Base-by-base conservation (phyloP, 805 yeast species). In the Lipomyces anomalus region DNA sequence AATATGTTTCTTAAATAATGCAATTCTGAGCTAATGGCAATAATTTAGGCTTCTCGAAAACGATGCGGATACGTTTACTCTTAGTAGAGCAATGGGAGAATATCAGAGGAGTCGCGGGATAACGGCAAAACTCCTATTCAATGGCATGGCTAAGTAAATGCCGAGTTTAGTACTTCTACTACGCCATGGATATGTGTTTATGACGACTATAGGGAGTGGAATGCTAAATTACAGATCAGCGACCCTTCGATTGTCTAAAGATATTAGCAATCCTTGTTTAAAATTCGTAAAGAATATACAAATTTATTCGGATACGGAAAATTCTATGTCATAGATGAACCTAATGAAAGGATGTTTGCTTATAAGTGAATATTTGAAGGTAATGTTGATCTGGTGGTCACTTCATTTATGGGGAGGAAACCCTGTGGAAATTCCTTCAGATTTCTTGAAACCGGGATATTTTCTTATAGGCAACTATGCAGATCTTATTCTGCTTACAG, bases 41-140 rank as follows among this genome's bases (percentile, higher is more conserved):
- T n/a, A n/a, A n/a, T n/a, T n/a, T n/a, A n/a, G n/a, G n/a, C n/a
- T n/a, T n/a, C n/a, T n/a, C n/a, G n/a, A n/a, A n/a, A n/a, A n/a
- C n/a, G n/a, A n/a, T n/a, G n/a, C n/a, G n/a, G n/a, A n/a, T n/a
- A n/a, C n/a, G n/a, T 55, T 55, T 17, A 36, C 43, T 40, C 21
- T 26, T 11, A 40, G 28, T 23, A 46, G 33, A 18, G 30, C 26
- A 20, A 21, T 49, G 23, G 41, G 41, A 16, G 29, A 35, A 23
- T 24, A 55, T 22, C 63, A 44, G 63, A 64, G 13, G 48, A 20
- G 57, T 61, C 78, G 13, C 67, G 80, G 57, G 81, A 76, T 55
- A 67, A 76, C 55, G 71, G 76, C 7, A 68, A 80, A 60, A 67
- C 78, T 21, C 81, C 81, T 18, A 72, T 76, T 48, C 80, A 75